These are phyloP conservation scores for Mucor lusitanicus DNA, from an alignment of 371 early-diverging fungal species.

Conservation along the genomic window DNA sequence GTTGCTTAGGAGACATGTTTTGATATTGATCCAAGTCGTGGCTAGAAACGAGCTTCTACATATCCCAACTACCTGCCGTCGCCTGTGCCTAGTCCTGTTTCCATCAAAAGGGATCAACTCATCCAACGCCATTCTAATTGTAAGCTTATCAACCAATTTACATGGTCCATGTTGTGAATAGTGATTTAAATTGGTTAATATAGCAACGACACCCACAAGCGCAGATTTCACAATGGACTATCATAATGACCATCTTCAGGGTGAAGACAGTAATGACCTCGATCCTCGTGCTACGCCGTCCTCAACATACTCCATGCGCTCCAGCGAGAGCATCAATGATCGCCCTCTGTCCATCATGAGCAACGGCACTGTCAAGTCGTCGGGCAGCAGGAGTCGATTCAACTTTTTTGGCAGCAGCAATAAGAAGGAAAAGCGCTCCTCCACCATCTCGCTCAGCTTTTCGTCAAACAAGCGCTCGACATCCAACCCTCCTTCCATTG, in stretches of 20 bases:
- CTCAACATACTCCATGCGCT: slow-evolving; percentile 18
- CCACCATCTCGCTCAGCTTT: slow-evolving; percentile 10
- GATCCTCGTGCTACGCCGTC: slow-evolving; percentile 7
- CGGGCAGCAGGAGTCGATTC: slow-evolving; percentile 19
- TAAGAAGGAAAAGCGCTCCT: slow-evolving; percentile 12
- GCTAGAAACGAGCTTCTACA: slow-evolving; percentile 19
- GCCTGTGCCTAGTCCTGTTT: slow-evolving; percentile 16
- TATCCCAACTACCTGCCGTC: slow-evolving; percentile 8
- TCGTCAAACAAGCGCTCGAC: neutral
- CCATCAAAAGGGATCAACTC: slow-evolving; percentile 10
- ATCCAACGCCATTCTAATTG: slow-evolving; percentile 15
- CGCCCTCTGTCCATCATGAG: slow-evolving; percentile 21
- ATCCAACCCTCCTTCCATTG: slow-evolving; percentile 1
- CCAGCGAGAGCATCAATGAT: slow-evolving; percentile 19
- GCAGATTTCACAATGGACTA: slow-evolving; percentile 11
- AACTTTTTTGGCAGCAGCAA: slow-evolving; percentile 17
- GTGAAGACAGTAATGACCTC: slow-evolving; percentile 3
- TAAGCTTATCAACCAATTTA: slow-evolving; percentile 9
- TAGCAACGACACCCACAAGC: slow-evolving; percentile 7
- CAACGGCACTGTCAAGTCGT: slow-evolving; percentile 16
- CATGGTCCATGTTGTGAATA: neutral
- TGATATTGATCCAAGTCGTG: neutral
- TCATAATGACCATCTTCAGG: neutral
- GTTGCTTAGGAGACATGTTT: neutral
- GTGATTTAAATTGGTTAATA: slow-evolving; percentile 10